Base-by-base conservation (phyloP, 805 yeast species). In the Kuraishia hungarica region DNA sequence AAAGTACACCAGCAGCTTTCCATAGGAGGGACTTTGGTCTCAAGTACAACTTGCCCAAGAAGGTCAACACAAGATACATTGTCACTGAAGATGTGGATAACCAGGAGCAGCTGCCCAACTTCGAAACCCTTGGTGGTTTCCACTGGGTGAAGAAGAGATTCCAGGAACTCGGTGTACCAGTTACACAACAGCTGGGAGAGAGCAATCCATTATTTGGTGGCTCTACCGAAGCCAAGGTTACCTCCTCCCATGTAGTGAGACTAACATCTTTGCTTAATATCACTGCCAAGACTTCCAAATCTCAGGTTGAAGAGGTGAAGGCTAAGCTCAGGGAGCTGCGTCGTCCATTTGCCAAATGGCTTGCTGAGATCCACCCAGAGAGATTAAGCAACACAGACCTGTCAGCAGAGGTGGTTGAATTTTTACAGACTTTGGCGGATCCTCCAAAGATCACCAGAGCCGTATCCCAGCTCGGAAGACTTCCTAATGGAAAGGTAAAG, bases 21-120 rank as follows among this genome's bases (percentile, higher is more conserved):
- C 66, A 75, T 15, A 75, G 89, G 69, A 84, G 86, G 58, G 88
- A 87, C 68, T 89, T 80, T 77, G 96, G 96, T 62, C 69, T 89
- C 57, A 89, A 89, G 65, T 73, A 84, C 50, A 74, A 87, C 21
- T 71, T 89, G 51, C 96, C 96, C 2, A 72, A 74, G 46, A 83
- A 80, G 61, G 67, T 80, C 51, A 82, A 82, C 48, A 72, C 81
- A 19, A 77, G 84, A 48, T 82, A 81, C 65, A 74, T 89, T 50
- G 82, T 84, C 8, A 76, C 77, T 60, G 84, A 86, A 61, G 85
- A 86, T 55, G 66, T 87, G 15, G 96, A 89, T 64, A 83, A 84
- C 59, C 71, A 76, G 58, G 83, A 82, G 62, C 80, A 82, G 58
- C 75, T 88, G 69, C 86, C 92, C 5, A 86, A 82, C 63, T 89